Percentiles rank a stretch among this genome's conserved stretches.
Conservation (phyloP, 2,329 filamentous ascomycete genomes). For the Epichloe gansuensis region DNA sequence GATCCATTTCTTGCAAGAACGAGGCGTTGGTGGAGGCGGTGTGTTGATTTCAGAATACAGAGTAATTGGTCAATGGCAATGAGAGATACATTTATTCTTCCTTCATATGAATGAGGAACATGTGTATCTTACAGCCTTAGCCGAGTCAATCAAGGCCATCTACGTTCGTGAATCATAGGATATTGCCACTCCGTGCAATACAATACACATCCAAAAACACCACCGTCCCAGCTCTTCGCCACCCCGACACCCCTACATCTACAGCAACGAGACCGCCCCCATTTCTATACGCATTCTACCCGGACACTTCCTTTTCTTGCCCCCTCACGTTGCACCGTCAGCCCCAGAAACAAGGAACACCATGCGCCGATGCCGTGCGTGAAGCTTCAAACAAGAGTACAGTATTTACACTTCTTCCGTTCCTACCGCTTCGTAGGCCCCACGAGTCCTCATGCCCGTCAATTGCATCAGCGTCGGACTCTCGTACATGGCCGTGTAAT, state of each 20-base stretch:
- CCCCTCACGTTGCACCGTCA: too few species aligned
- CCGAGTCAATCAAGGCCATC: neutral
- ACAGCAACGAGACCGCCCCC: too few species aligned
- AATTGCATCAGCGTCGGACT: conserved; percentile 57
- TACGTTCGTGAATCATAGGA: neutral
- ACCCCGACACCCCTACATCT: neutral
- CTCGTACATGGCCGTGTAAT: conserved; percentile 87
- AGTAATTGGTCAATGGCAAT: too few species aligned
- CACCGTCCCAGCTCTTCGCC: neutral
- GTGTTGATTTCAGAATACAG: too few species aligned
- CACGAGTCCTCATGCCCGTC: conserved; percentile 34
- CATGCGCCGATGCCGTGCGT: neutral
- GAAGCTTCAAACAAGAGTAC: neutral
- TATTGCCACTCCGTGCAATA: neutral
- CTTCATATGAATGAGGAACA: too few species aligned
- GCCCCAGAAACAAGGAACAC: neutral
- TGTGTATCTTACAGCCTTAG: neutral
- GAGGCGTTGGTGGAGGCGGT: too few species aligned
- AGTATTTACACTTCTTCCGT: conserved; percentile 35
- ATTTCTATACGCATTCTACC: neutral
- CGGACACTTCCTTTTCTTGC: too few species aligned
- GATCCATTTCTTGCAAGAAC: too few species aligned
- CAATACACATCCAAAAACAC: neutral
- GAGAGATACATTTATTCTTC: too few species aligned
- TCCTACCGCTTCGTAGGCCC: conserved; percentile 52